These are phyloP conservation scores for Boletus speciosus DNA, from an alignment of 768 basidiomycete species.

Conservation along the genomic window DNA sequence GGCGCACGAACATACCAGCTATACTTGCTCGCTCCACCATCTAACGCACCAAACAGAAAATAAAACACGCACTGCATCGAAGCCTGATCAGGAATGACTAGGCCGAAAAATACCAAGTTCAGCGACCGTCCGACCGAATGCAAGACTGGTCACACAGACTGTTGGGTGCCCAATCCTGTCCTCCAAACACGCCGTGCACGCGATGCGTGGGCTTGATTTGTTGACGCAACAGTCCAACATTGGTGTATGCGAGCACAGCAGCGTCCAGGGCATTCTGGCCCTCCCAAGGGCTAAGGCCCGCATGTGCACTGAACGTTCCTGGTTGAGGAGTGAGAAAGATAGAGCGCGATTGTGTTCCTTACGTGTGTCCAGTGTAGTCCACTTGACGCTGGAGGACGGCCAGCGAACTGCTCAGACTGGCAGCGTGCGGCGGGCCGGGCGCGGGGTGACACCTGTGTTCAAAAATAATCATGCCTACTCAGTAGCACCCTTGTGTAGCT, in stretches of 20 bases:
- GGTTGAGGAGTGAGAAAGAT: neutral
- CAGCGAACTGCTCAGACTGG: constrained; percentile 61
- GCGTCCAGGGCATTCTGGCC: constrained; percentile 83
- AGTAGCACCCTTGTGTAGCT: neutral
- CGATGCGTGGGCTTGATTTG: constrained; percentile 75
- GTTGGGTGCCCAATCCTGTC: constrained; percentile 70
- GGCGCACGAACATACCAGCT: constrained; percentile 77
- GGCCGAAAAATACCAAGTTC: neutral
- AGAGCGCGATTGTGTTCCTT: constrained; percentile 10
- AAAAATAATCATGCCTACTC: neutral
- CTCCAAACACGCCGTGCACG: constrained; percentile 77
- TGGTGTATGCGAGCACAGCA: constrained; percentile 77
- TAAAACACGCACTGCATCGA: constrained; percentile 55
- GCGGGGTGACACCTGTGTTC: constrained; percentile 70
- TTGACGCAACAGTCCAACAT: constrained; percentile 75
- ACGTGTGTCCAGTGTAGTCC: constrained; percentile 77
- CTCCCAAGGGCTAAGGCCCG: constrained; percentile 82
- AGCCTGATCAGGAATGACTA: constrained; percentile 82
- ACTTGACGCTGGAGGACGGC: constrained; percentile 57
- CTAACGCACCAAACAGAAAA: neutral
- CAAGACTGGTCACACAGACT: constrained; percentile 42
- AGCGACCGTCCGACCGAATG: neutral
- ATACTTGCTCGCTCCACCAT: neutral
- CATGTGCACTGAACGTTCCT: constrained; percentile 56
- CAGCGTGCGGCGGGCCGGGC: constrained; percentile 63